These are phyloP conservation scores for Candida taoyuanica DNA, from an alignment of 805 yeast genomes.

Conservation along the genomic window DNA sequence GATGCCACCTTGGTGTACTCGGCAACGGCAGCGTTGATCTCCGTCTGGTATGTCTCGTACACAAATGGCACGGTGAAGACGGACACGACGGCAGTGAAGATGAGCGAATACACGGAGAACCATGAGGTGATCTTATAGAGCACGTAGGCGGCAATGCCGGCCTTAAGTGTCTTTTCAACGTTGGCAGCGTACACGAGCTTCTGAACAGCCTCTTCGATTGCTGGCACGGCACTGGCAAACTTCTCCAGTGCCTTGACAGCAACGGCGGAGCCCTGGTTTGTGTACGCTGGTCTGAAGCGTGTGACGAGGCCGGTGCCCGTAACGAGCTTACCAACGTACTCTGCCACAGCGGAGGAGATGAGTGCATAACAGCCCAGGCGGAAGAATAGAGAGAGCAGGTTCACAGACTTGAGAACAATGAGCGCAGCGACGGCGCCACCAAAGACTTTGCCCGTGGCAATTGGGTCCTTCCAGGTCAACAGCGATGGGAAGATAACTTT, in stretches of 20 bases:
- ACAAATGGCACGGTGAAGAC: conserved; percentile 73
- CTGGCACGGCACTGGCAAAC: conserved; percentile 41
- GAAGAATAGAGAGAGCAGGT: conserved; percentile 57
- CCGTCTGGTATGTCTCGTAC: conserved; percentile 69
- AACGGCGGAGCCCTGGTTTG: conserved; percentile 32
- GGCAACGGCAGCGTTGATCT: conserved; percentile 64
- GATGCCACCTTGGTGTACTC: conserved; percentile 42
- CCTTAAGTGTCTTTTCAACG: conserved; percentile 66
- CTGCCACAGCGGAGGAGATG: conserved; percentile 64
- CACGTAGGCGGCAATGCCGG: conserved; percentile 61
- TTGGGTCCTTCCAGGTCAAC: conserved; percentile 74
- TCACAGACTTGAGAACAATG: conserved; percentile 56
- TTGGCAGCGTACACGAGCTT: conserved; percentile 62
- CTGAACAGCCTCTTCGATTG: conserved; percentile 49
- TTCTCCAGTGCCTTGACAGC: conserved; percentile 39
- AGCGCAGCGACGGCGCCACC: conserved; percentile 55
- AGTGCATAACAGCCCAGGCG: conserved; percentile 56
- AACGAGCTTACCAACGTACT: conserved; percentile 65
- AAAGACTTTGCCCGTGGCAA: conserved; percentile 70
- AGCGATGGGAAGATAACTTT: conserved; percentile 29
- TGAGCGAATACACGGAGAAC: conserved; percentile 67
- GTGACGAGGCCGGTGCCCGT: conserved; percentile 79
- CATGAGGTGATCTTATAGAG: conserved; percentile 69
- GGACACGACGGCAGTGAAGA: conserved; percentile 50
- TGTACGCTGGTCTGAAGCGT: conserved; percentile 63